These are phyloP conservation scores for Eucalyptus shirleyi DNA, from an alignment of 345 rosid genomes.

Conservation along the genomic window DNA sequence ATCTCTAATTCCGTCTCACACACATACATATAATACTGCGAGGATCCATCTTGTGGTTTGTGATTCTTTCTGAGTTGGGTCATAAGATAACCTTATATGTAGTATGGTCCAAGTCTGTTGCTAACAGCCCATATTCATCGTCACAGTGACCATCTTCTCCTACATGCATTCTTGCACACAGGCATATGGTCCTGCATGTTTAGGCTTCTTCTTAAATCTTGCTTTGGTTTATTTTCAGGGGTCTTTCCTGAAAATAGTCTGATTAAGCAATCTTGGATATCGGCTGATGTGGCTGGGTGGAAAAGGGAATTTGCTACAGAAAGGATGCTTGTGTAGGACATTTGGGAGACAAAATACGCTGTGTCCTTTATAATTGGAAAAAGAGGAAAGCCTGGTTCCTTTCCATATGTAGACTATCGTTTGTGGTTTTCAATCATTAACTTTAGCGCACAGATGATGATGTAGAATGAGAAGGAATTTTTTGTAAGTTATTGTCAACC, in stretches of 20 bases:
- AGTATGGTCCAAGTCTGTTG: background rate
- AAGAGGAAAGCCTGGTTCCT: background rate
- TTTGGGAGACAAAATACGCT: background rate
- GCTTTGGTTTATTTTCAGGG: background rate
- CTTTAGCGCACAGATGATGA: background rate
- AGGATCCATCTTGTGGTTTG: background rate
- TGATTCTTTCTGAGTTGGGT: background rate
- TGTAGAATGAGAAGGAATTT: background rate
- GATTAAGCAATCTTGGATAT: background rate
- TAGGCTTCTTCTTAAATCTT: background rate
- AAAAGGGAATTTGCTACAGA: background rate
- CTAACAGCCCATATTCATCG: background rate
- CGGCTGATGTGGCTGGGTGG: background rate
- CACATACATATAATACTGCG: rapidly evolving
- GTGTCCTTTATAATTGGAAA: background rate
- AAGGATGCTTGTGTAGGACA: background rate
- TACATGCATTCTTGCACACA: background rate
- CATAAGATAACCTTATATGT: background rate
- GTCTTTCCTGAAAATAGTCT: background rate
- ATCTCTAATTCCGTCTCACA: background rate
- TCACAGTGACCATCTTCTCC: background rate
- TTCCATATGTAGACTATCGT: background rate
- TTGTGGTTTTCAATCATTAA: background rate
- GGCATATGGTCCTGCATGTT: background rate
- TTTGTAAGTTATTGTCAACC: background rate